Evolutionary conservation across 1,139 yeast species (phyloP), one percentile per base, ranked within the genome.

Genomic region (Pichia sp.): DNA sequence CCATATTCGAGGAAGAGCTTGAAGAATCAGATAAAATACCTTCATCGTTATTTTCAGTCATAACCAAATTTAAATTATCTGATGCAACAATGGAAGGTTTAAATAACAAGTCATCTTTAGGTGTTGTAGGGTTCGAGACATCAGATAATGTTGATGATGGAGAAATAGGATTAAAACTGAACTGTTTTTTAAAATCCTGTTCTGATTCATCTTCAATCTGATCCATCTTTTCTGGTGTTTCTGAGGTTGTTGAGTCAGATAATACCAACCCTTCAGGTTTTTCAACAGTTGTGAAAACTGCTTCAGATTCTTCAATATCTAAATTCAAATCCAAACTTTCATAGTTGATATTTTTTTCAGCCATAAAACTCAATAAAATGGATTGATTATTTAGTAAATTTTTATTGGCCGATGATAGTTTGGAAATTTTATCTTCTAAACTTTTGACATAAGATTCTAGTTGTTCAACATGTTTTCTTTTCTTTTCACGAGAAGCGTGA

Each of bases 401-500:
- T 37, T 44, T 58, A 55, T 56, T 63, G 55, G 47, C 56, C 45
- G 40, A 29, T 28, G 47, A 46, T 33, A 51, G 50, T 11, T 40
- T 37, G 1, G 49, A 39, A 33, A 66, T 44, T 42, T 62, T 57
- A 44, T 53, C 47, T 54, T 77, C 82, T 55, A 80, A 64, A 44
- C 69, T 67, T 38, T 67, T 60, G 37, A 79, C 81, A 53, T 79
- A 78, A 33, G 71, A 64, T 67, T 92, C 97, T 55, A 92, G 73
- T 54, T 79, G 81, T 64, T 88, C 95, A 50, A 92, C 84, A 62
- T 90, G 95, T 61, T 81, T 79, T 61, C 97, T 78, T 76, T 92
- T 92, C 78, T 90, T 90, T 62, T 92, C 98, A 54, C 98, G 78
- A 33, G 95, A 85, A 41, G 95, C 95, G 63, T 92, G 97, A 40